Percentiles rank a stretch among this genome's conserved stretches.
Evolutionary conservation across 2,329 filamentous ascomycete species (phyloP).

Genomic region (Colletotrichum aenigma): DNA sequence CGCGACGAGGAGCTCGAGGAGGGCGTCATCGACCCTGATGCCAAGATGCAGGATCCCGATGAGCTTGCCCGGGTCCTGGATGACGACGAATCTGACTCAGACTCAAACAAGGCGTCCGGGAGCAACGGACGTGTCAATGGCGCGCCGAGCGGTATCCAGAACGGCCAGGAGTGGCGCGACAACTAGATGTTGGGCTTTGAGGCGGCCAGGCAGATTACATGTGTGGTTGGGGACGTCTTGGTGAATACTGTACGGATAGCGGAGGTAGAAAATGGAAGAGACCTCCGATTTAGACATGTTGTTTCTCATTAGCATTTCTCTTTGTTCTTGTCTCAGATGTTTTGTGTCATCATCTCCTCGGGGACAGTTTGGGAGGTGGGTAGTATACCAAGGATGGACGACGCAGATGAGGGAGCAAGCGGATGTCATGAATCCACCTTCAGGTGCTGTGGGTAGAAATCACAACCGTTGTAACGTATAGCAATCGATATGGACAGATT

Average conservation of each 20-base stretch:
- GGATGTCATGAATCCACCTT: background rate
- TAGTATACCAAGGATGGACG: background rate
- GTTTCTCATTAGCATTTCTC: background rate
- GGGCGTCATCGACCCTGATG: slow-evolving; percentile 60
- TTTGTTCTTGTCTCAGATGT: background rate
- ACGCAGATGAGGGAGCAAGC: background rate
- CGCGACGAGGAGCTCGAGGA: slow-evolving; percentile 44
- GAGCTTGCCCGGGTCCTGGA: slow-evolving; percentile 65
- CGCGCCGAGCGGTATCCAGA: slow-evolving; percentile 43
- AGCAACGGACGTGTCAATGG: slow-evolving; percentile 24
- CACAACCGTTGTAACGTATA: background rate
- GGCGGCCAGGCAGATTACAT: background rate
- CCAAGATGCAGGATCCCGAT: slow-evolving; percentile 70
- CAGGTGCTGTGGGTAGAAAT: background rate
- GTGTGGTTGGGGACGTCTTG: background rate
- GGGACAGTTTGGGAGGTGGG: background rate
- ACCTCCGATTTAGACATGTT: background rate
- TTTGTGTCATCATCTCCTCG: background rate
- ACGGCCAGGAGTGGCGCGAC: slow-evolving; percentile 53
- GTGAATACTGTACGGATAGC: background rate
- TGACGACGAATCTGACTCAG: slow-evolving; percentile 59
- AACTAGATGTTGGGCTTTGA: background rate
- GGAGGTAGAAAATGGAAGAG: background rate
- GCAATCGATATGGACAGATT: background rate
- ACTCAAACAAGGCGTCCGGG: slow-evolving; percentile 28